These are phyloP conservation scores for Leishmania tropica DNA, from an alignment of 208 protist genomes.

Conservation along the genomic window DNA sequence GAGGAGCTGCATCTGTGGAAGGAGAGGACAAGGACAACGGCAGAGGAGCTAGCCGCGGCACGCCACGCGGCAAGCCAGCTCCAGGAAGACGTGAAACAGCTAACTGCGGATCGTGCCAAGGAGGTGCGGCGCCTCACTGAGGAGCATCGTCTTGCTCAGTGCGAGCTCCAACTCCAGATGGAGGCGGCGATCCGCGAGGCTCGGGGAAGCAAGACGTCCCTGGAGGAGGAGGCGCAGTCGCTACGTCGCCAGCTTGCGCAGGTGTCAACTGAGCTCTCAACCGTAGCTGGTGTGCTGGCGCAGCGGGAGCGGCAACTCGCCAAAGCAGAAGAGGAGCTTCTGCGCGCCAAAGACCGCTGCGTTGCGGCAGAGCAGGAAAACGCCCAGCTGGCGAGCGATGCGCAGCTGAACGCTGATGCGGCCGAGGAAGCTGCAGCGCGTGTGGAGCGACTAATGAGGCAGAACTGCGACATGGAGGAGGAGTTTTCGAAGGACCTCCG, in stretches of 20 bases:
- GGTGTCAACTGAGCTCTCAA: conserved; percentile 69
- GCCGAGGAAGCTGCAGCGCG: conserved; percentile 57
- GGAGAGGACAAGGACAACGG: conserved; percentile 43
- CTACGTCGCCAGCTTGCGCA: conserved; percentile 71
- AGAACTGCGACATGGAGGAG: conserved; percentile 67
- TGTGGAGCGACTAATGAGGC: conserved; percentile 49
- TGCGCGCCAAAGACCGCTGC: conserved; percentile 34
- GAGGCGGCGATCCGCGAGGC: conserved; percentile 73
- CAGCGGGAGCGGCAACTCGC: conserved; percentile 70
- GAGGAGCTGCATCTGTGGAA: conserved; percentile 51
- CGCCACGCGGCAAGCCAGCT: conserved; percentile 46
- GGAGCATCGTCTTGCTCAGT: conserved; percentile 76
- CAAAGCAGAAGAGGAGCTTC: conserved; percentile 45
- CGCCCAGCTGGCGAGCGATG: conserved; percentile 50
- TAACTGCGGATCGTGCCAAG: conserved; percentile 46
- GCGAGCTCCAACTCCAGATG: conserved; percentile 69
- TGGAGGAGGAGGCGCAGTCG: conserved; percentile 80
- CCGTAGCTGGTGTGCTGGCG: conserved; percentile 58
- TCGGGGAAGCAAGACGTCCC: conserved; percentile 47
- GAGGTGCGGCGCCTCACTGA: conserved; percentile 63
- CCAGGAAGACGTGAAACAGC: conserved; percentile 61
- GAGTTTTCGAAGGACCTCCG: conserved; percentile 63
- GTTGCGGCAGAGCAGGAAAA: conserved; percentile 56
- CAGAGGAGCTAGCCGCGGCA: conserved; percentile 56
- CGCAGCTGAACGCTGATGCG: conserved; percentile 41